Evolutionary conservation across 2,329 filamentous ascomycete species (phyloP).

Genomic region (Xylariaceae sp.): DNA sequence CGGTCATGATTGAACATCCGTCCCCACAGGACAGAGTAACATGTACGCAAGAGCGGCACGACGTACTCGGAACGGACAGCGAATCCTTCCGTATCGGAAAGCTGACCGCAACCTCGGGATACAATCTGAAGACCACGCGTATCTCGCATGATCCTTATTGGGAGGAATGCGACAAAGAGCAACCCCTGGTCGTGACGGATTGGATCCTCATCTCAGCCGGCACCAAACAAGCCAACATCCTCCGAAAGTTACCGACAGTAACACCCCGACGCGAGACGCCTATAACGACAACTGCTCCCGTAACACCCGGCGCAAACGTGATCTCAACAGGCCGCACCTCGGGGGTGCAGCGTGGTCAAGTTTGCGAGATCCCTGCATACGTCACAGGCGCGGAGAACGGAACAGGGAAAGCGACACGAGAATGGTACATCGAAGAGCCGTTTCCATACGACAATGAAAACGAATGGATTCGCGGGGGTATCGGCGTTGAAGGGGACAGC

Average conservation of each 20-base stretch:
- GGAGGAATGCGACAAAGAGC: slow-evolving; percentile 40
- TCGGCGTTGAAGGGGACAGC: slow-evolving; percentile 44
- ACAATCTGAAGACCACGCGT: slow-evolving; percentile 42
- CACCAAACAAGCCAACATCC: slow-evolving; percentile 38
- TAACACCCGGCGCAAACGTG: slow-evolving; percentile 37
- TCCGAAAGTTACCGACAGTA: slow-evolving; percentile 40
- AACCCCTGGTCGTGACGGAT: slow-evolving; percentile 42
- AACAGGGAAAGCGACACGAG: slow-evolving; percentile 41
- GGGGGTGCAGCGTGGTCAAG: slow-evolving; percentile 40
- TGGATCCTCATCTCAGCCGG: slow-evolving; percentile 41
- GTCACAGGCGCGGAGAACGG: slow-evolving; percentile 39
- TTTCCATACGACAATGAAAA: slow-evolving; percentile 38
- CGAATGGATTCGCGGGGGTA: slow-evolving; percentile 44
- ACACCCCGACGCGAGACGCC: slow-evolving; percentile 34
- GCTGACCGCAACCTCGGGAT: slow-evolving; percentile 40
- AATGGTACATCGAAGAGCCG: slow-evolving; percentile 46
- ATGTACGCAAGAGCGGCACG: slow-evolving; percentile 37
- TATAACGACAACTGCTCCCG: slow-evolving; percentile 30
- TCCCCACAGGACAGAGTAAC: slow-evolving; percentile 39
- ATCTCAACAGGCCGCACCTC: slow-evolving; percentile 43
- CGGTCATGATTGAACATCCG: slow-evolving; percentile 39
- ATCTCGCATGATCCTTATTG: slow-evolving; percentile 45
- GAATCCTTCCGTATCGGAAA: slow-evolving; percentile 34
- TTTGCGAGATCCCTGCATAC: slow-evolving; percentile 44
- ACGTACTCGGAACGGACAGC: slow-evolving; percentile 31